Evolutionary conservation across 2,329 filamentous ascomycete genomes (phyloP).

Genomic region (Talaromyces pinophilus): DNA sequence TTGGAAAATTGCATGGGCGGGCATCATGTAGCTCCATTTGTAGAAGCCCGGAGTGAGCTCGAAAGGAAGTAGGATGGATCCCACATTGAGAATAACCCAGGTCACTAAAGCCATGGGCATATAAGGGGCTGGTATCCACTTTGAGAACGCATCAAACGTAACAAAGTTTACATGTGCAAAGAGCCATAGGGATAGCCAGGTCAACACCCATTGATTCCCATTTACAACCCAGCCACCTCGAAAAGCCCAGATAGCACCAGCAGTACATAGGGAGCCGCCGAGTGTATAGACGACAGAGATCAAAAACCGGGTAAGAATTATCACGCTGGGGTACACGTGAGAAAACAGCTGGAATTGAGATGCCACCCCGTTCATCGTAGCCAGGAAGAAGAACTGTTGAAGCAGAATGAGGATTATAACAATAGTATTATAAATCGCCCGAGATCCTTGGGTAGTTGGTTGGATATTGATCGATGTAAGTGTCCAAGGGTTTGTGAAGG

Average conservation of each 20-base stretch:
- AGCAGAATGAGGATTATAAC: slow-evolving; percentile 50
- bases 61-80: slow-evolving; percentile 47
- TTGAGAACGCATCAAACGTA: slow-evolving; percentile 47
- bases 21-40: slow-evolving; percentile 43
- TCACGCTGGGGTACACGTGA: slow-evolving; percentile 26
- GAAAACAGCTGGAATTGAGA: slow-evolving; percentile 42
- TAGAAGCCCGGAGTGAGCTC: slow-evolving; percentile 48
- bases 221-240: slow-evolving; percentile 43
- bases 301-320: background rate
- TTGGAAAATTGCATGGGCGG: slow-evolving; percentile 46
- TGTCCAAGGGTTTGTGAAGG: slow-evolving; percentile 39
- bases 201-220: slow-evolving; percentile 41
- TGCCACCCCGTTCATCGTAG: slow-evolving; percentile 49
- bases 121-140: slow-evolving; percentile 42
- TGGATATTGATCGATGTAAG: slow-evolving; percentile 43
- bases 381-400: slow-evolving; percentile 53
- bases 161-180: slow-evolving; percentile 50
- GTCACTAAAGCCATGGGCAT: slow-evolving; percentile 50
- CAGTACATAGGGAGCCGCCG: slow-evolving; percentile 43
- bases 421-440: slow-evolving; percentile 50
- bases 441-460: slow-evolving; percentile 44
- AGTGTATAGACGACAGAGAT: slow-evolving; percentile 43
- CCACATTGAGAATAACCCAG: slow-evolving; percentile 50
- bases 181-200: slow-evolving; percentile 50
- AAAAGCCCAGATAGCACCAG: slow-evolving; percentile 50